Conservation (phyloP, 805 yeast genomes). For the Starmerella riodocensis region DNA sequence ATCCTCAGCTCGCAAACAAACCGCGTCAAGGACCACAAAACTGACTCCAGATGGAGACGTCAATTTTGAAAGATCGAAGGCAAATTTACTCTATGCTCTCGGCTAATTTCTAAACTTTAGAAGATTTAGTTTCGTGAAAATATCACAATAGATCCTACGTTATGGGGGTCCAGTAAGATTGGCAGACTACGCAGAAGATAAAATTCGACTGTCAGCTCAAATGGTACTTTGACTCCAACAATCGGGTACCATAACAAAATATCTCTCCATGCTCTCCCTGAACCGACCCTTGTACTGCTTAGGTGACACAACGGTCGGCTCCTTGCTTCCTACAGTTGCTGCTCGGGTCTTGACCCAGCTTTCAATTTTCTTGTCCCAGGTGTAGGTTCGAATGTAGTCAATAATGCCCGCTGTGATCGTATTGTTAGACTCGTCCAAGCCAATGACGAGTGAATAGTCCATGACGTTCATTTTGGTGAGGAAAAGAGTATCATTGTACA, state of each 20-base stretch:
- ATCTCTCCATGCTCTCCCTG: slow-evolving; percentile 95
- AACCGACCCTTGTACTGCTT: slow-evolving; percentile 87
- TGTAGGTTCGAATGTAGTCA: slow-evolving; percentile 84
- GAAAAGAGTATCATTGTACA: slow-evolving; percentile 91
- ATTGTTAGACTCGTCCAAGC: slow-evolving; percentile 52
- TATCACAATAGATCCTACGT: no score
- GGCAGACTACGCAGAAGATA: no score
- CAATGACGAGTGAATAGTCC: slow-evolving; percentile 94
- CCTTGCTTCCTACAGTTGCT: slow-evolving; percentile 73
- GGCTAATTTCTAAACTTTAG: no score
- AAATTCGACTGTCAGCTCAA: no score
- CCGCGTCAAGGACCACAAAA: no score
- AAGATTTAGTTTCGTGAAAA: no score
- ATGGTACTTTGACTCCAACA: slow-evolving; percentile 29
- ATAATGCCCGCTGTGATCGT: slow-evolving; percentile 86
- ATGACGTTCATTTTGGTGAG: slow-evolving; percentile 94
- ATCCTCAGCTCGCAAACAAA: background rate
- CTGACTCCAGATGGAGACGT: no score
- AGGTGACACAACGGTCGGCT: slow-evolving; percentile 95
- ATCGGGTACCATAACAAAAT: slow-evolving; percentile 88
- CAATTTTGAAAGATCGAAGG: background rate
- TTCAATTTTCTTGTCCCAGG: slow-evolving; percentile 97
- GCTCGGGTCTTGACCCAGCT: slow-evolving; percentile 98
- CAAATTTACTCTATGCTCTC: background rate
- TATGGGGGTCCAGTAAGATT: no score